Evolutionary conservation across 257 asterid genomes (phyloP).

Genomic region (Linaria vulgaris): DNA sequence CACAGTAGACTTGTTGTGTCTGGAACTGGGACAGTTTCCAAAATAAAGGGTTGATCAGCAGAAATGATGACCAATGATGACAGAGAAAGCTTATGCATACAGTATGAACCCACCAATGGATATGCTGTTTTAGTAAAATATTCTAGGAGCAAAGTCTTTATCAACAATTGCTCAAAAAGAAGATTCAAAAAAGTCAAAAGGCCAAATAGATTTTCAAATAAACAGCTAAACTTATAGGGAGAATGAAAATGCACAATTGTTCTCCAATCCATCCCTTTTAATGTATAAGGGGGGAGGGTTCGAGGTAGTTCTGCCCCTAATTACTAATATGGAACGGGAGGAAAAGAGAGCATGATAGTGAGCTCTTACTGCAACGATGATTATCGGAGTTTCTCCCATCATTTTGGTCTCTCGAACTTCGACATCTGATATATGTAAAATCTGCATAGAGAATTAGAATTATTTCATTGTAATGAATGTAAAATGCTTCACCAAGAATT

Average conservation of each 20-base stretch:
- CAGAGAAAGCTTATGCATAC: slow-evolving; percentile 5
- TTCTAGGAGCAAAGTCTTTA: neutral
- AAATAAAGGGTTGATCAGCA: slow-evolving; percentile 22
- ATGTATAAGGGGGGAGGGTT: neutral
- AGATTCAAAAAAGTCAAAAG: neutral
- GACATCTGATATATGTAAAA: slow-evolving; percentile 82
- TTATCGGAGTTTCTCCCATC: slow-evolving; percentile 95
- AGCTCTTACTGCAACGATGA: slow-evolving; percentile 65
- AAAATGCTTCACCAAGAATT: neutral
- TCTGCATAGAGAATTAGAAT: slow-evolving; percentile 47
- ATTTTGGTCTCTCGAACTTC: slow-evolving; percentile 91
- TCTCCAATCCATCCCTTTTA: neutral
- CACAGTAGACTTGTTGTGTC: slow-evolving; percentile 88
- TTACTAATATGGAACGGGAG: neutral
- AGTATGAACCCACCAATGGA: neutral
- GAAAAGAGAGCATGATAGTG: slow-evolving; percentile 6
- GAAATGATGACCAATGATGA: too few species aligned
- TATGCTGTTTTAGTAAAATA: neutral
- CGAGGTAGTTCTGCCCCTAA: neutral
- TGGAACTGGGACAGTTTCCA: slow-evolving; percentile 63
- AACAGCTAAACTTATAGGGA: neutral
- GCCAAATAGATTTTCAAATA: neutral
- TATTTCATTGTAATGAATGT: slow-evolving; percentile 4
- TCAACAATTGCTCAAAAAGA: neutral
- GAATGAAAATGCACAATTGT: neutral